These are phyloP conservation scores for Rhizophlyctis rosea DNA, from an alignment of 192 early-diverging fungal species.

Conservation along the genomic window DNA sequence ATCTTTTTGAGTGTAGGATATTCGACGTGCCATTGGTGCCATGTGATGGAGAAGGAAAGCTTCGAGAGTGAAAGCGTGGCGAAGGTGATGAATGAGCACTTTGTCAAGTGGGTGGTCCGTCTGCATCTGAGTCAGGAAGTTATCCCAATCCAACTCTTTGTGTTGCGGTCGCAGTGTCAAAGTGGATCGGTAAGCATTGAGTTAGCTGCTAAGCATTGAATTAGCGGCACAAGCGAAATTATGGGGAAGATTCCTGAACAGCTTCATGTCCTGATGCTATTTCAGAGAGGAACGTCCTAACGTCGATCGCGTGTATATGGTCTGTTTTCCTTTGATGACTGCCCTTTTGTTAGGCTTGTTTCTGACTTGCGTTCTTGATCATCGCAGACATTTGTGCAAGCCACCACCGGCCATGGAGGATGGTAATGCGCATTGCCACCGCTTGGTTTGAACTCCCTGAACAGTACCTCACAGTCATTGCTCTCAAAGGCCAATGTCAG, in stretches of 20 bases:
- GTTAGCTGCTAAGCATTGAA: background rate
- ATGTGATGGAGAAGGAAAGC: slow-evolving; percentile 67
- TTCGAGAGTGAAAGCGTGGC: slow-evolving; percentile 59
- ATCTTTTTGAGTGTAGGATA: slow-evolving; percentile 68
- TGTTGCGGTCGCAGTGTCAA: slow-evolving; percentile 37
- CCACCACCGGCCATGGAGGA: slow-evolving; percentile 58
- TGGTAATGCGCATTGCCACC: slow-evolving; percentile 23
- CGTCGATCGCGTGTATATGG: slow-evolving; percentile 65
- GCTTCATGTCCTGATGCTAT: no score
- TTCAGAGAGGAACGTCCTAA: slow-evolving; percentile 59
- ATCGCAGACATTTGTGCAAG: slow-evolving; percentile 54
- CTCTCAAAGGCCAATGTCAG: slow-evolving; percentile 52
- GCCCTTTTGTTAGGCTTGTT: no score
- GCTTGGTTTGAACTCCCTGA: background rate
- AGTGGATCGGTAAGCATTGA: slow-evolving; percentile 41
- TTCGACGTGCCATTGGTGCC: slow-evolving; percentile 55
- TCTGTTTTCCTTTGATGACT: no score
- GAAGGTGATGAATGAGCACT: slow-evolving; percentile 55
- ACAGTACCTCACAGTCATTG: background rate
- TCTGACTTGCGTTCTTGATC: no score
- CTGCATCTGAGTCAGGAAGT: background rate
- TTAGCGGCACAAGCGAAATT: background rate
- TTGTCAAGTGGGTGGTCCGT: slow-evolving; percentile 37
- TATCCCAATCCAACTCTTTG: background rate
- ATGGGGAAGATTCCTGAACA: no score